Evolutionary conservation across 2,329 filamentous ascomycete species (phyloP).

Genomic region (Fusarium sp.): DNA sequence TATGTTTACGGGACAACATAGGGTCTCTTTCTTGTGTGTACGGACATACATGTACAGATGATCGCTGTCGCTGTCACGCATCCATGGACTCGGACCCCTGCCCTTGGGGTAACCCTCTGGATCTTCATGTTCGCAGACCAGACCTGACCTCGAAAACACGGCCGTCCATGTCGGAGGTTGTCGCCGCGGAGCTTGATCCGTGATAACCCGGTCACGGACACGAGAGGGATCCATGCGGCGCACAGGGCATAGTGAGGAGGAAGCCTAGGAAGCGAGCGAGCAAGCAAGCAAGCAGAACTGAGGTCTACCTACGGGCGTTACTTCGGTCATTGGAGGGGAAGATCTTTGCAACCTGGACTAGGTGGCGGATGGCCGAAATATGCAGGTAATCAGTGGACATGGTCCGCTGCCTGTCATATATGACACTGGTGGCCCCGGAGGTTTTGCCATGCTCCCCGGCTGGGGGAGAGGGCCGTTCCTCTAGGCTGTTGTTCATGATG

Average conservation of each 20-base stretch:
- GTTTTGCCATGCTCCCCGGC: slow-evolving; percentile 21
- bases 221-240: slow-evolving; percentile 10
- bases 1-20: neutral
- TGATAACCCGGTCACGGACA: neutral
- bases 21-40: neutral
- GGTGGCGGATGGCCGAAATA: slow-evolving; percentile 4
- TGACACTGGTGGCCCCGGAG: slow-evolving; percentile 21
- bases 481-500: slow-evolving; percentile 17
- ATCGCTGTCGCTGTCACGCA: neutral
- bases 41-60: neutral
- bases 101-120: neutral
- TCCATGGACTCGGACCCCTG: neutral
- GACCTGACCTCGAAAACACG: neutral
- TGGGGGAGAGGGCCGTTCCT: neutral
- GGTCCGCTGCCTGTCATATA: slow-evolving; percentile 30
- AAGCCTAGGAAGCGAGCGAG: neutral
- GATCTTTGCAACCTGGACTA: neutral
- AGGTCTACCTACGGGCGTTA: slow-evolving; percentile 3
- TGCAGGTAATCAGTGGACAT: slow-evolving; percentile 19
- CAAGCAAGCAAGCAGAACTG: neutral
- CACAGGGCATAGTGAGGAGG: neutral
- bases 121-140: slow-evolving; percentile 1
- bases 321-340: neutral
- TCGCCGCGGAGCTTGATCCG: neutral
- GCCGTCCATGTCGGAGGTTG: neutral